Evolutionary conservation across 2,329 filamentous ascomycete species (phyloP).

Genomic region (Fusarium secorum): DNA sequence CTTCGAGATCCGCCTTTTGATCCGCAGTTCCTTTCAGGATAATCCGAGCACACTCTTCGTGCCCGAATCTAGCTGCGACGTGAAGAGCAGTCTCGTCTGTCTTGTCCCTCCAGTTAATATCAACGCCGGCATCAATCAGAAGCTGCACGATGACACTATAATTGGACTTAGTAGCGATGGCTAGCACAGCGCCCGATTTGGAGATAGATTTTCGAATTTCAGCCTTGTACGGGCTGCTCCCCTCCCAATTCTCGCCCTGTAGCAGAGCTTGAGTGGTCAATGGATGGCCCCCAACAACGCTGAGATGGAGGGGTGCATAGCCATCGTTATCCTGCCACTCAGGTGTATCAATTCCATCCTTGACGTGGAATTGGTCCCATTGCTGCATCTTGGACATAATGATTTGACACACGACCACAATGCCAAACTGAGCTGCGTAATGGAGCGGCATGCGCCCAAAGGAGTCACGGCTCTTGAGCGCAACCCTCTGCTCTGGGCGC

Average conservation of each 20-base stretch:
- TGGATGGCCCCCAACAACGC: slow-evolving; percentile 89
- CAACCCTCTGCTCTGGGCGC: slow-evolving; percentile 69
- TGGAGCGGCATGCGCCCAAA: slow-evolving; percentile 88
- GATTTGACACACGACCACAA: slow-evolving; percentile 87
- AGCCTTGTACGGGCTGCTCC: slow-evolving; percentile 66
- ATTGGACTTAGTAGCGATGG: slow-evolving; percentile 87
- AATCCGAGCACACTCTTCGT: slow-evolving; percentile 79
- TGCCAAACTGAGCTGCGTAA: slow-evolving; percentile 94
- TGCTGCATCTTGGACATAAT: slow-evolving; percentile 88
- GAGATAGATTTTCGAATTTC: slow-evolving; percentile 73
- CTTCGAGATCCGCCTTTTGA: slow-evolving; percentile 78
- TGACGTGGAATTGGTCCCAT: slow-evolving; percentile 87
- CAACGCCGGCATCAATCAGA: slow-evolving; percentile 86
- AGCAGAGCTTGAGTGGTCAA: slow-evolving; percentile 84
- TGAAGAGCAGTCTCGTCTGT: slow-evolving; percentile 92
- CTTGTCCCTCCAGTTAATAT: slow-evolving; percentile 92
- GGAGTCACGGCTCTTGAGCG: slow-evolving; percentile 74
- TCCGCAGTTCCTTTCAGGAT: slow-evolving; percentile 73
- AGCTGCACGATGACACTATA: slow-evolving; percentile 85
- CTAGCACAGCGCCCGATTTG: slow-evolving; percentile 86
- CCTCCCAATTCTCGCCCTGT: slow-evolving; percentile 80
- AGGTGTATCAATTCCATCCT: slow-evolving; percentile 83
- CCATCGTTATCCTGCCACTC: slow-evolving; percentile 95
- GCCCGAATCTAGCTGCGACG: slow-evolving; percentile 87
- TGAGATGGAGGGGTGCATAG: slow-evolving; percentile 88